A percentile compares a stretch with the other conserved stretches of the same genome.
Conservation (phyloP, 2,329 filamentous ascomycete genomes). For the Rhinocladiella similis region DNA sequence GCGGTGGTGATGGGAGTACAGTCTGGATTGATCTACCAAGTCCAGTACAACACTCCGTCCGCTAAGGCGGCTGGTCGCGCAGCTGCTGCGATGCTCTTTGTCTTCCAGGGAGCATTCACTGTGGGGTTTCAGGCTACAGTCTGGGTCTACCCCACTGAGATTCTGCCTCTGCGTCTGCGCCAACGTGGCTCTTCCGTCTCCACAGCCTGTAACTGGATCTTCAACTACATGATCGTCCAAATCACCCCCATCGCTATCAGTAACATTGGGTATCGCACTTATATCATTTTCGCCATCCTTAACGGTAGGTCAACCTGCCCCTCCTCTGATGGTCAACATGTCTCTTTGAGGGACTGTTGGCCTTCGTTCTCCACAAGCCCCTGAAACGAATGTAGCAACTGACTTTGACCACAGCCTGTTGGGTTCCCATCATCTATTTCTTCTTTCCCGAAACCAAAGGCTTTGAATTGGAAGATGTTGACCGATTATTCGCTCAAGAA, state of each 20-base stretch:
- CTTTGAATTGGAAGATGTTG: no score
- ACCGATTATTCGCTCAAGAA: no score
- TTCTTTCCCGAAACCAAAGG: no score
- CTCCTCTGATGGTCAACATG: no score
- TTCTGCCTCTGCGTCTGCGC: slow-evolving; percentile 50
- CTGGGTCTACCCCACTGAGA: slow-evolving; percentile 50
- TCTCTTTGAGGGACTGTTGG: no score
- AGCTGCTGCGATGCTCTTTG: slow-evolving; percentile 57
- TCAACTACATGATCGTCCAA: slow-evolving; percentile 40
- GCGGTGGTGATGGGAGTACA: slow-evolving; percentile 61
- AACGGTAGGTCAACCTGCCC: slow-evolving; percentile 30
- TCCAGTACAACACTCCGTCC: no score
- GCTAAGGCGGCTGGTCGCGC: slow-evolving; percentile 21
- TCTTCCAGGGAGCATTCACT: slow-evolving; percentile 63
- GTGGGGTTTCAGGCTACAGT: slow-evolving; percentile 34
- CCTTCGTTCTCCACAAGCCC: no score
- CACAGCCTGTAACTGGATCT: slow-evolving; percentile 54
- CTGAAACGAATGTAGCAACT: no score
- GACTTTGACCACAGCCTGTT: no score
- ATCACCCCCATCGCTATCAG: slow-evolving; percentile 48
- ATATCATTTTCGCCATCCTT: slow-evolving; percentile 46
- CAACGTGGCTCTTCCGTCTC: slow-evolving; percentile 50
- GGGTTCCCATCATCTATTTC: no score
- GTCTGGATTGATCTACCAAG: slow-evolving; percentile 25
- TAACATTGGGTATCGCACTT: slow-evolving; percentile 43